phyloP scores from a whole-genome alignment of 306 rosid species.

The Morella rubra region DNA sequence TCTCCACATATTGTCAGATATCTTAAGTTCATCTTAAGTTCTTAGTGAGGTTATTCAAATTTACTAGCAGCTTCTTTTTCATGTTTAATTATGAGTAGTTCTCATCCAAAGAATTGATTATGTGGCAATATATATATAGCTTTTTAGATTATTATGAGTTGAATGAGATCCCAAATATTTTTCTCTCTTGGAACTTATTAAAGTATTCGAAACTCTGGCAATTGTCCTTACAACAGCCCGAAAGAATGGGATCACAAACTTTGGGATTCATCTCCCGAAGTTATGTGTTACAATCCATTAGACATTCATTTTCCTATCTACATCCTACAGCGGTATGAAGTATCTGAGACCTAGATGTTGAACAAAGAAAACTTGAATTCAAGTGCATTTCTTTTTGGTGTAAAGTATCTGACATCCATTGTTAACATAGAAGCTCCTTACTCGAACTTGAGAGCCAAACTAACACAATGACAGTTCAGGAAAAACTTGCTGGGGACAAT shows the following conservation, averaged over 20 bases:
- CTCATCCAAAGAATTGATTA: not conserved
- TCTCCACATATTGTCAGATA: not conserved
- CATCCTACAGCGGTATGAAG: not conserved
- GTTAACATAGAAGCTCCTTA: not conserved
- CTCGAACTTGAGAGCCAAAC: not conserved
- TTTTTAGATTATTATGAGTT: not conserved
- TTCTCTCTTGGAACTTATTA: too few relatives aligned
- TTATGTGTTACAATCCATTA: not conserved
- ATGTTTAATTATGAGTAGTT: not conserved
- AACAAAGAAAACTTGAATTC: not conserved
- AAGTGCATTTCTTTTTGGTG: not conserved
- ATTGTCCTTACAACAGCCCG: not conserved
- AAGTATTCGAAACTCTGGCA: not conserved
- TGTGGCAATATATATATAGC: not conserved
- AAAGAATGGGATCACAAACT: not conserved
- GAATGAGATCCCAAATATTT: not conserved
- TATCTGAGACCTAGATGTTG: too few relatives aligned
- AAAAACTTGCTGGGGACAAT: not conserved
- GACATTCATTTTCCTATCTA: not conserved
- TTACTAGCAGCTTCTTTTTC: not conserved
- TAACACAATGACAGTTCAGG: not conserved
- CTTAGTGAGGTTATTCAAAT: not conserved
- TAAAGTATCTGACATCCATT: not conserved
- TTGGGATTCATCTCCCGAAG: not conserved
- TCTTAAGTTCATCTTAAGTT: constrained; percentile 12